These are phyloP conservation scores for Yamadazyma diddensiae DNA, from an alignment of 1,139 yeast species.

Conservation along the genomic window DNA sequence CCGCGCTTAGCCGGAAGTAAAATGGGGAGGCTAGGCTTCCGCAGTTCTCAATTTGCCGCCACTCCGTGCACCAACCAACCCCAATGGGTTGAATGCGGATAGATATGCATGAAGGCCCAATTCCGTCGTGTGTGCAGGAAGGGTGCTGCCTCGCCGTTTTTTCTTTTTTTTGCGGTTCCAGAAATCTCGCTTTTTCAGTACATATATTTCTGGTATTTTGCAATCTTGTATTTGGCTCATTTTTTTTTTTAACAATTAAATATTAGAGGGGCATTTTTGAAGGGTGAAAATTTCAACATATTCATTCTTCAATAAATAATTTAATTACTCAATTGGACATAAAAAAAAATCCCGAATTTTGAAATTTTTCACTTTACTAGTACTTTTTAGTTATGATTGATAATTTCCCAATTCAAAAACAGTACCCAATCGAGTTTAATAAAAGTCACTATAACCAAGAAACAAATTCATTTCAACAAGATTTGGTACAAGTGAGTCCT, in stretches of 20 bases:
- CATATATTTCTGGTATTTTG: constrained; percentile 1
- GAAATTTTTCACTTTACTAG: neutral
- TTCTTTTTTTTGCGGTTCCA: constrained; percentile 1
- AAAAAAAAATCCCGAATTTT: too few relatives aligned
- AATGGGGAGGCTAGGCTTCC: too few relatives aligned
- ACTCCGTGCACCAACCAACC: neutral
- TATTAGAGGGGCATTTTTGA: too few relatives aligned
- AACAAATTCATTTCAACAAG: neutral
- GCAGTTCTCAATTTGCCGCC: too few relatives aligned
- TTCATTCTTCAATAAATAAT: too few relatives aligned
- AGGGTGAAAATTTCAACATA: too few relatives aligned
- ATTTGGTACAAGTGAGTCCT: constrained; percentile 10
- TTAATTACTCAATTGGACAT: neutral
- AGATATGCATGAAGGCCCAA: neutral
- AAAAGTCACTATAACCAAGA: constrained; percentile 4
- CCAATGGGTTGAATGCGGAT: neutral
- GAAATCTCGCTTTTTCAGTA: constrained; percentile 1
- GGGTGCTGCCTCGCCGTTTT: constrained; percentile 1
- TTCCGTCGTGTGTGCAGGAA: neutral
- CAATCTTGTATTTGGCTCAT: neutral
- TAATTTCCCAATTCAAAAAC: constrained; percentile 10
- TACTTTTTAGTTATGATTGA: constrained; percentile 8
- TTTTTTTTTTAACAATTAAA: neutral
- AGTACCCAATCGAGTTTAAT: neutral
- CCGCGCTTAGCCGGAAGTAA: too few relatives aligned